Evolutionary conservation across 805 yeast genomes (phyloP).

Genomic region (Isabelozyma rhagii): DNA sequence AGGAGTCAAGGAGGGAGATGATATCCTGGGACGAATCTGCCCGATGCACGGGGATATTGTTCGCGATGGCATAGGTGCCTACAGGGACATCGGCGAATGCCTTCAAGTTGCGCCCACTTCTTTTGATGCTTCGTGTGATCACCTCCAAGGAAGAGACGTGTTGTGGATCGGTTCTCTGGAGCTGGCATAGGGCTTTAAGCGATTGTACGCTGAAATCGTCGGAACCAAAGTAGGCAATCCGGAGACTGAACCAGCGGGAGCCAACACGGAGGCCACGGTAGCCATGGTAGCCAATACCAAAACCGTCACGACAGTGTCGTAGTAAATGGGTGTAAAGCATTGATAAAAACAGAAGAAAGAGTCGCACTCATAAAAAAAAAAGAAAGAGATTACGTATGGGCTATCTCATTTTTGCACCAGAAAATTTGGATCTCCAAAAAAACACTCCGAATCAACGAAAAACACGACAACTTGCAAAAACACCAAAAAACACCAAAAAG

Average conservation of each 20-base stretch:
- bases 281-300: too few relatives aligned
- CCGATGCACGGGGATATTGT: slow-evolving; percentile 37
- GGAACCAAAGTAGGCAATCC: slow-evolving; percentile 73
- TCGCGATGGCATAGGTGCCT: slow-evolving; percentile 32
- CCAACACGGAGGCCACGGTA: too few relatives aligned
- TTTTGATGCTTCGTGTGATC: slow-evolving; percentile 61
- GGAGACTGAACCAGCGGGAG: neutral
- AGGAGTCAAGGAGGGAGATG: slow-evolving; percentile 10
- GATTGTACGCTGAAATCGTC: slow-evolving; percentile 66
- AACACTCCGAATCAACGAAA: too few relatives aligned
- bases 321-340: too few relatives aligned
- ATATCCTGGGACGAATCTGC: slow-evolving; percentile 52
- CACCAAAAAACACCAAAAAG: too few relatives aligned
- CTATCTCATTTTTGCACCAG: too few relatives aligned
- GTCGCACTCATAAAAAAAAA: too few relatives aligned
- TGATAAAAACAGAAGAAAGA: too few relatives aligned
- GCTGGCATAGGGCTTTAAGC: slow-evolving; percentile 35
- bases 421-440: too few relatives aligned
- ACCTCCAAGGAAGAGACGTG: slow-evolving; percentile 48
- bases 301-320: too few relatives aligned
- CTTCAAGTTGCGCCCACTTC: slow-evolving; percentile 56
- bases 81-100: slow-evolving; percentile 52
- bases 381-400: too few relatives aligned
- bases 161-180: slow-evolving; percentile 8
- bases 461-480: too few relatives aligned